A percentile compares a stretch with the other conserved stretches of the same genome.
Conservation (phyloP, 2,329 filamentous ascomycete species). For the Podosphaera fusca region DNA sequence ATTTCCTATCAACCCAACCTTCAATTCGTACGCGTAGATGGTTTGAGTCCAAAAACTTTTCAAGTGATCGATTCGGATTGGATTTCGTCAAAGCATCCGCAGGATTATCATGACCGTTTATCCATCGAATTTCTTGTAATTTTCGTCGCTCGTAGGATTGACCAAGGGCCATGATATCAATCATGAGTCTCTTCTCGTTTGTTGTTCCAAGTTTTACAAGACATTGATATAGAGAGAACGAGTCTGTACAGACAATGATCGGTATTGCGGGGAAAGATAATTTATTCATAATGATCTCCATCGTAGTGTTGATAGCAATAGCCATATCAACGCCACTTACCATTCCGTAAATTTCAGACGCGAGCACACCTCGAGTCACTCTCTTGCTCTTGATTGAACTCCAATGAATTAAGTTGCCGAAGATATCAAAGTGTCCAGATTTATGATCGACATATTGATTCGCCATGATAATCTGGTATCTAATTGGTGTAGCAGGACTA, state of each 20-base stretch:
- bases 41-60: background rate
- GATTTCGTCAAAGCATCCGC: background rate
- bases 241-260: too few relatives aligned
- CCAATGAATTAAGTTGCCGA: background rate
- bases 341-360: too few relatives aligned
- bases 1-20: background rate
- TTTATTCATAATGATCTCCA: too few relatives aligned
- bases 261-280: too few relatives aligned
- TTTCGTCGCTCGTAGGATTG: background rate
- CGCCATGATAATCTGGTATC: too few relatives aligned
- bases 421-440: background rate
- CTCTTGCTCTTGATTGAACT: background rate
- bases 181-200: background rate
- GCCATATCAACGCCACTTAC: too few relatives aligned
- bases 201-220: too few relatives aligned
- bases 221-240: too few relatives aligned
- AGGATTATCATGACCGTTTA: background rate
- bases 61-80: background rate
- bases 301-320: too few relatives aligned
- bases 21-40: background rate
- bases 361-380: background rate
- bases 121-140: background rate
- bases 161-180: background rate
- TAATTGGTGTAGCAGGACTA: too few relatives aligned
- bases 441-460: background rate